Evolutionary conservation across 768 basidiomycete genomes (phyloP).

Genomic region (Mycena floridula): DNA sequence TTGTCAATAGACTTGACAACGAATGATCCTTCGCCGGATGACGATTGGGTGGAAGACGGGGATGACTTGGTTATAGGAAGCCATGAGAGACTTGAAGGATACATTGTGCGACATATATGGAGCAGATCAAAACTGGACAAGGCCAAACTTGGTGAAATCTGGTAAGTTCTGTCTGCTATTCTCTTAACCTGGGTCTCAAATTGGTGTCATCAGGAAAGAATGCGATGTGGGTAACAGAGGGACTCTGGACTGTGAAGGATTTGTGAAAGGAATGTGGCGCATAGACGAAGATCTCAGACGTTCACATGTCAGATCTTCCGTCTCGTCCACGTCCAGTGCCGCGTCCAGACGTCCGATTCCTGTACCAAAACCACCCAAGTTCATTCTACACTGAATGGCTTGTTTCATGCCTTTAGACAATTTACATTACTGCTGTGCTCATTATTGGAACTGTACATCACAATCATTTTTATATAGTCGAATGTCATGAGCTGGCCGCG

Average conservation of each 20-base stretch:
- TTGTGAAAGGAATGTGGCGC: slow-evolving; percentile 79
- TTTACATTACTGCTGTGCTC: too few relatives aligned
- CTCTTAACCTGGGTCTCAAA: slow-evolving; percentile 1
- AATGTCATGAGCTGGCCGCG: too few relatives aligned
- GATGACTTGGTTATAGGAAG: slow-evolving; percentile 21
- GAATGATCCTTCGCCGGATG: slow-evolving; percentile 11
- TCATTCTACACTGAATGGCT: not conserved
- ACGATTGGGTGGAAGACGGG: slow-evolving; percentile 24
- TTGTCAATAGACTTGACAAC: slow-evolving; percentile 63
- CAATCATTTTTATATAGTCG: too few relatives aligned
- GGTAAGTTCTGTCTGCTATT: slow-evolving; percentile 36
- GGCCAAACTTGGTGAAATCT: slow-evolving; percentile 52
- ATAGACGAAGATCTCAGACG: slow-evolving; percentile 80
- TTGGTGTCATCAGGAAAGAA: slow-evolving; percentile 59
- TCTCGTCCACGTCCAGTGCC: not conserved
- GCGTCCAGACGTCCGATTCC: not conserved
- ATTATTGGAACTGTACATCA: too few relatives aligned
- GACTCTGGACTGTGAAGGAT: slow-evolving; percentile 57
- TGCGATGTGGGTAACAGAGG: slow-evolving; percentile 55
- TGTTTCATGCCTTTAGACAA: too few relatives aligned
- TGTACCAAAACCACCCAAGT: not conserved
- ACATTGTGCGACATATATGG: slow-evolving; percentile 59
- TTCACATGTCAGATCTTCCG: slow-evolving; percentile 27
- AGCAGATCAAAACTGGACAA: slow-evolving; percentile 48
- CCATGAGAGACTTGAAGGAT: slow-evolving; percentile 49